Evolutionary conservation across 257 asterid genomes (phyloP).

Genomic region (Rehmannia glutinosa): DNA sequence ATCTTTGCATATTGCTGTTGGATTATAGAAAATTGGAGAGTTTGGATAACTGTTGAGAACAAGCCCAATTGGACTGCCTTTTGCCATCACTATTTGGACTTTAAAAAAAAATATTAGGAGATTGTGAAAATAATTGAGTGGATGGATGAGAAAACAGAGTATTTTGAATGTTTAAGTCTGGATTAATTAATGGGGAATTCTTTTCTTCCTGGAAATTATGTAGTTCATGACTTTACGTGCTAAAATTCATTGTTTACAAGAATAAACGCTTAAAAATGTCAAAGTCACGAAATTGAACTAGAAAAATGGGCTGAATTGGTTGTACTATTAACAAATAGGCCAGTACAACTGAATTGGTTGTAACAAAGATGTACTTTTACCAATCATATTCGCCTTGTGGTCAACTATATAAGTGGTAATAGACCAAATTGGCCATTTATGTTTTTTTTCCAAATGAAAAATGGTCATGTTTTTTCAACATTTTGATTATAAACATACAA

Average conservation of each 20-base stretch:
- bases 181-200: too few species aligned
- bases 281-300: neutral
- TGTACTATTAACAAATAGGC: too few species aligned
- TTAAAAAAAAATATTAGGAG: neutral
- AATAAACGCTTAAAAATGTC: neutral
- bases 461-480: too few species aligned
- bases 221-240: neutral
- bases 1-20: neutral
- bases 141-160: too few species aligned
- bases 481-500: too few species aligned
- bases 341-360: neutral
- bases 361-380: neutral
- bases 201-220: neutral
- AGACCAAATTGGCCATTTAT: too few species aligned
- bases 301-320: too few species aligned
- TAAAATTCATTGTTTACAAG: too few species aligned
- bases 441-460: too few species aligned
- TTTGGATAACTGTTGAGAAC: neutral
- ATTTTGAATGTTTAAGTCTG: too few species aligned
- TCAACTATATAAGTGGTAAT: too few species aligned
- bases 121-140: neutral
- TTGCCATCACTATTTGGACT: neutral
- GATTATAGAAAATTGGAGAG: neutral
- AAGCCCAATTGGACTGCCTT: neutral
- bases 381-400: too few species aligned